These are phyloP conservation scores for Pulveroboletus sp. DNA, from an alignment of 768 basidiomycete species.

Conservation along the genomic window DNA sequence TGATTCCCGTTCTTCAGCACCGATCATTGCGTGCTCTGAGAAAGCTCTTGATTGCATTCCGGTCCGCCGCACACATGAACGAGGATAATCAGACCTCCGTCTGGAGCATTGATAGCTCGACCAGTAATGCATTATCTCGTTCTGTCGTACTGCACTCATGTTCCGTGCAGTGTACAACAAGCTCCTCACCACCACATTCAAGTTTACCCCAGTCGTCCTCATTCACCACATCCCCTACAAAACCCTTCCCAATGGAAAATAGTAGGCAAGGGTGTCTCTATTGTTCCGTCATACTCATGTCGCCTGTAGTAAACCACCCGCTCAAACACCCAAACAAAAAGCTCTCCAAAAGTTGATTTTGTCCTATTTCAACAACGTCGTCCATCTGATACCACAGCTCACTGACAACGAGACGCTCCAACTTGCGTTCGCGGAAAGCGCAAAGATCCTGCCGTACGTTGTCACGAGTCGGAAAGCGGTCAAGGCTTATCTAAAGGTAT, in stretches of 20 bases:
- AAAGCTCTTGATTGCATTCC: constrained; percentile 84
- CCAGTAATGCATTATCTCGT: constrained; percentile 24
- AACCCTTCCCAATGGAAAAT: constrained; percentile 74
- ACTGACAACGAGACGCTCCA: constrained; percentile 61
- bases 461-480: constrained; percentile 79
- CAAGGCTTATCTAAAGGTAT: constrained; percentile 85
- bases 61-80: constrained; percentile 86
- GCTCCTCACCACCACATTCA: constrained; percentile 78
- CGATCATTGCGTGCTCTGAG: constrained; percentile 80
- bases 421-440: constrained; percentile 76
- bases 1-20: constrained; percentile 60
- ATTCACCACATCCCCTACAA: constrained; percentile 88
- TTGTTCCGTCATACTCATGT: not conserved
- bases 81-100: constrained; percentile 75
- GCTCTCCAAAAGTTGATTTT: constrained; percentile 82
- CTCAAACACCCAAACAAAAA: constrained; percentile 77
- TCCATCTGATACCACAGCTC: constrained; percentile 74
- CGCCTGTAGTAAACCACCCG: constrained; percentile 73
- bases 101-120: constrained; percentile 82
- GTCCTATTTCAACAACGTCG: constrained; percentile 85
- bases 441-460: constrained; percentile 87
- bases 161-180: constrained; percentile 80
- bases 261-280: constrained; percentile 47
- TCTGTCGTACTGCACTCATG: not conserved
- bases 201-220: constrained; percentile 87